A percentile compares a stretch with the other conserved stretches of the same genome.
These are phyloP conservation scores for Ophiostoma ips DNA, from an alignment of 2,329 filamentous ascomycete genomes.

Conservation along the genomic window DNA sequence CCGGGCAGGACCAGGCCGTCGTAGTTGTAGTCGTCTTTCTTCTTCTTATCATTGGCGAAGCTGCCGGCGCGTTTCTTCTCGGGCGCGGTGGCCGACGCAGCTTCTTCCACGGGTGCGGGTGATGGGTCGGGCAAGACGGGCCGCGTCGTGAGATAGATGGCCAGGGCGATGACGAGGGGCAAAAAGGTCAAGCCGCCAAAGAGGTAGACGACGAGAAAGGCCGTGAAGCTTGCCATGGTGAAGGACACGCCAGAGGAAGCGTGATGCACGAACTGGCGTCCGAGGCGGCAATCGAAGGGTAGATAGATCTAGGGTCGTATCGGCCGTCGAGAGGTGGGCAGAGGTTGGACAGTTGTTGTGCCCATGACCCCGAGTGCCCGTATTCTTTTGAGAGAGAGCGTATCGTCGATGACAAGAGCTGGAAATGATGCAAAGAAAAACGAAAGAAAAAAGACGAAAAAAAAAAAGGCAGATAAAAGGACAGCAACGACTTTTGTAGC, in stretches of 20 bases:
- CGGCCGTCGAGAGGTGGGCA: not conserved
- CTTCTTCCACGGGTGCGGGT: not conserved
- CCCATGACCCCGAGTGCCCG: not conserved
- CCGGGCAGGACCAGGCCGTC: constrained; percentile 35
- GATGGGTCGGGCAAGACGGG: constrained; percentile 43
- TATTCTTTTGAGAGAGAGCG: too few relatives aligned
- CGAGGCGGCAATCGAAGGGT: not conserved
- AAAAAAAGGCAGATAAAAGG: too few relatives aligned
- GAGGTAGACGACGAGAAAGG: constrained; percentile 63
- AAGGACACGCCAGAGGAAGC: too few relatives aligned
- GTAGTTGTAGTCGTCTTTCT: constrained; percentile 1
- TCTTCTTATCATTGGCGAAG: too few relatives aligned
- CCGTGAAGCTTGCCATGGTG: constrained; percentile 35
- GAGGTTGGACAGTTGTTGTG: not conserved
- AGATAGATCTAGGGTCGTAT: not conserved
- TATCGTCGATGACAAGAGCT: too few relatives aligned
- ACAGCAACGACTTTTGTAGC: not conserved
- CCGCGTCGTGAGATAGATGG: constrained; percentile 46
- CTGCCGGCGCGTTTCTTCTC: not conserved
- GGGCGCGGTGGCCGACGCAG: constrained; percentile 20
- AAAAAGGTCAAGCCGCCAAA: constrained; percentile 81
- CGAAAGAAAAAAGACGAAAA: too few relatives aligned
- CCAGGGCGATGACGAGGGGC: constrained; percentile 49
- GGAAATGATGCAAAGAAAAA: too few relatives aligned
- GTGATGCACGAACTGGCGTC: too few relatives aligned